Conservation (phyloP, 225 moss, liverwort and hornwort genomes). For the Lunularia cruciata region DNA sequence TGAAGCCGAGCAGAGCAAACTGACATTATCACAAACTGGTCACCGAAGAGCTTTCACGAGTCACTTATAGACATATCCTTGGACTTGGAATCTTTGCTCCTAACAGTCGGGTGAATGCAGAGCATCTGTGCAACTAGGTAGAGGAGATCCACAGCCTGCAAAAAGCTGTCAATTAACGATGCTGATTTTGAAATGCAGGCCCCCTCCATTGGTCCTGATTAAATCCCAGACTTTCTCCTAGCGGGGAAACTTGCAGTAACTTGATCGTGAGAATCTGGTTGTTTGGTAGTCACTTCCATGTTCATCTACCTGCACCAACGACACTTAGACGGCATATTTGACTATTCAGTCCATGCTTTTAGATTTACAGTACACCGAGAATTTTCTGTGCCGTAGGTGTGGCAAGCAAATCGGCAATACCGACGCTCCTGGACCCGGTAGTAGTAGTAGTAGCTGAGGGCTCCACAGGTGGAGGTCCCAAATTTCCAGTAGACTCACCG, state of each 20-base stretch:
- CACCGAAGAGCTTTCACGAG: not conserved
- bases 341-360: not conserved
- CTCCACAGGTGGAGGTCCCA: too few species aligned
- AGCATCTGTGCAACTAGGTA: not conserved
- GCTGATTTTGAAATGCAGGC: not conserved
- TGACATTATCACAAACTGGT: conserved; percentile 7
- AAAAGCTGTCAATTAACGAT: not conserved
- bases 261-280: conserved; percentile 2
- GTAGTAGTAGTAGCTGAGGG: not conserved
- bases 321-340: not conserved
- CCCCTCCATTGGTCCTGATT: too few species aligned
- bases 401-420: conserved; percentile 17
- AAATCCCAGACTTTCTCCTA: not conserved
- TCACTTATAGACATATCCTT: not conserved
- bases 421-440: not conserved
- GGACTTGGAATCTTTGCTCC: not conserved
- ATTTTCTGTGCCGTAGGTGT: conserved; percentile 18
- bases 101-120: not conserved
- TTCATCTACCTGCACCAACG: not conserved
- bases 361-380: conserved; percentile 4
- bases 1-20: not conserved
- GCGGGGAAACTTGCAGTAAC: not conserved
- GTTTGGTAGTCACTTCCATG: not conserved
- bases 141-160: not conserved
- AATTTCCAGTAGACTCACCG: not conserved